Evolutionary conservation across 805 yeast species (phyloP), one percentile per base, ranked within the genome.

Genomic region (Jamesozyma lodderae): DNA sequence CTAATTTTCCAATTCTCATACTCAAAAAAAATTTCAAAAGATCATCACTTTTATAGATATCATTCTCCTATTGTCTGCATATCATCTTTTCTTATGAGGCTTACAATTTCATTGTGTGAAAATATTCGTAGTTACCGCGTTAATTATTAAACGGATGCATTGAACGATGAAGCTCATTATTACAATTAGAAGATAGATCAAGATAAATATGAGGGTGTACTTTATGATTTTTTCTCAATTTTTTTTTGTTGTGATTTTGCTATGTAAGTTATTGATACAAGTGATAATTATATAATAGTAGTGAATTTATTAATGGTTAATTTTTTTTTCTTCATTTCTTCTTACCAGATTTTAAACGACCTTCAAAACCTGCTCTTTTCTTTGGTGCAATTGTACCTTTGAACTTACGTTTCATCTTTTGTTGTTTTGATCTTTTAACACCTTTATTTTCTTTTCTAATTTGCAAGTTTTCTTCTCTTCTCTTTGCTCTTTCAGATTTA

Each of bases 341-440:
- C 38, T 54, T 57, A 26, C 55, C 58, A 25, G 64, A 57, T 32
- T 61, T 62, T 39, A 57, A 41, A 23, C 73, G 66, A 18, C 96
- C 96, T 67, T 87, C 96, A 58, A 87, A 87, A 1, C 96, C 96
- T n/a, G 96, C 94, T 59, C 92, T 66, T 54, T 57, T 55, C 47
- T 56, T 68, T 44, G 75, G 72, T 38, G 66, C 68, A 21, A 69
- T 69, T 16, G 64, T 61, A 26, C 80, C 79, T n/a, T 35, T 75
- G 58, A 77, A 79, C 53, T 77, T 75, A 57, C 75, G 74, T 47
- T 70, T 65, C 66, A 77, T 77, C 60, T 76, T 81, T 37, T 73
- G 75, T 60, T 78, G 85, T 40, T 83, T 72, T 57, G 81, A 82
- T 48, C 82, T 72, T 60, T 79, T 79, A 51, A 79, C 75, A 38